A percentile compares a stretch with the other conserved stretches of the same genome.
These are phyloP conservation scores for Spinacia oleracea DNA, from an alignment of 179 eudicot species.

Conservation along the genomic window DNA sequence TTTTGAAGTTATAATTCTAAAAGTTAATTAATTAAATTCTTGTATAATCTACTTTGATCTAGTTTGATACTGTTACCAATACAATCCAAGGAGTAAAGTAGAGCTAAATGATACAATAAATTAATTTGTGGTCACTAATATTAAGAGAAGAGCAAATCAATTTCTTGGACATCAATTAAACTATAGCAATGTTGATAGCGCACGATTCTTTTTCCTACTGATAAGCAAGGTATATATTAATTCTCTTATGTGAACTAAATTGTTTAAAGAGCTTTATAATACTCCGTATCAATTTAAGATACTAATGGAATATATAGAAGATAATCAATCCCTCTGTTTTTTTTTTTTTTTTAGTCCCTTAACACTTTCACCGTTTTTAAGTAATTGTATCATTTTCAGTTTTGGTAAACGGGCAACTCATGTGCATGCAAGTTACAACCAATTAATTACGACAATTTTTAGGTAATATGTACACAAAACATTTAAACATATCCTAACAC, in stretches of 20 bases:
- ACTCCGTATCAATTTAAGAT: not conserved
- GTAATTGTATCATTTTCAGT: too few species aligned
- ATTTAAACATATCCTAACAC: too few species aligned
- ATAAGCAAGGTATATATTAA: not conserved
- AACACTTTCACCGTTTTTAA: too few species aligned
- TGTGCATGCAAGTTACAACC: too few species aligned
- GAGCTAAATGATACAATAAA: not conserved
- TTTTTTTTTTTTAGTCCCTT: too few species aligned
- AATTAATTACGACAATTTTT: too few species aligned
- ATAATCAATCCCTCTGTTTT: too few species aligned
- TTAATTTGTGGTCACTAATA: constrained; percentile 9
- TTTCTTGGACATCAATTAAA: not conserved
- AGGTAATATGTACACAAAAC: too few species aligned
- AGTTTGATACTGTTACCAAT: not conserved
- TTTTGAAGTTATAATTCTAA: not conserved
- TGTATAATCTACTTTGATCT: not conserved
- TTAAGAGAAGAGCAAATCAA: constrained; percentile 7
- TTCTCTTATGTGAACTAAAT: not conserved
- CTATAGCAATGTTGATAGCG: not conserved
- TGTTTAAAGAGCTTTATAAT: too few species aligned
- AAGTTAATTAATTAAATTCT: not conserved
- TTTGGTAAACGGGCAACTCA: too few species aligned
- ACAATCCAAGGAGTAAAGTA: not conserved
- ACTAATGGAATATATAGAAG: too few species aligned
- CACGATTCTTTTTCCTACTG: not conserved